Percentiles rank a stretch among this genome's conserved stretches.
Evolutionary conservation across 1,284 basidiomycete species (phyloP).

Genomic region (Dichomitus squalens): DNA sequence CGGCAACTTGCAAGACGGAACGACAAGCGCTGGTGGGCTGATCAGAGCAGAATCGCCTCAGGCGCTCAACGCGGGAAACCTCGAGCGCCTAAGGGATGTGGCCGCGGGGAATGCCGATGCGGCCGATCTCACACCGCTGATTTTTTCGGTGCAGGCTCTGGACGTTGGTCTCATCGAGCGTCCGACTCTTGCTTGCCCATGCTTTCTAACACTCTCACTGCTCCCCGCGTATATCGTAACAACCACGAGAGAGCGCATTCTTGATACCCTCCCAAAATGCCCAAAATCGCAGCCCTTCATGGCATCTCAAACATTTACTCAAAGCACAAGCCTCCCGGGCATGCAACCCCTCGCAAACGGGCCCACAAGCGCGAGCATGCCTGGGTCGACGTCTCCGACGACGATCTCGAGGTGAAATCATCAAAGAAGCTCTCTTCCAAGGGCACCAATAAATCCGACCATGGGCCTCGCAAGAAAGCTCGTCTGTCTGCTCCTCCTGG

Average conservation of each 20-base stretch:
- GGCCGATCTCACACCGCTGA: background rate
- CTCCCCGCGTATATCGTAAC: background rate
- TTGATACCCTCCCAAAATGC: slow-evolving; percentile 13
- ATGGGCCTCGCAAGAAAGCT: slow-evolving; percentile 23
- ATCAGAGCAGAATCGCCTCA: too few relatives aligned
- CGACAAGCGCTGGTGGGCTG: too few relatives aligned
- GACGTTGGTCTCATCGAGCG: background rate
- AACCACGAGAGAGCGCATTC: slow-evolving; percentile 9
- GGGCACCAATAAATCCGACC: slow-evolving; percentile 12
- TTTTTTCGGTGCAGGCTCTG: background rate
- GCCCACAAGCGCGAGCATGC: slow-evolving; percentile 25
- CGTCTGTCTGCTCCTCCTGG: slow-evolving; percentile 11
- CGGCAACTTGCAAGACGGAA: background rate
- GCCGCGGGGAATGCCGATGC: background rate
- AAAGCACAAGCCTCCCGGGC: slow-evolving; percentile 8
- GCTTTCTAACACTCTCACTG: background rate
- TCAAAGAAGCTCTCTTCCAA: slow-evolving; percentile 14
- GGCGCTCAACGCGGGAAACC: background rate
- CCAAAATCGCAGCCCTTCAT: slow-evolving; percentile 24
- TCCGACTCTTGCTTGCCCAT: slow-evolving; percentile 2
- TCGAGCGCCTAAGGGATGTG: background rate
- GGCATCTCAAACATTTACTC: slow-evolving; percentile 22
- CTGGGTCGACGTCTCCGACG: slow-evolving; percentile 34
- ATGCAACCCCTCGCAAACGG: slow-evolving; percentile 14
- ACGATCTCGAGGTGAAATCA: slow-evolving; percentile 30